Base-by-base conservation (phyloP, 257 asterid genomes). In the Penstemon barbatus region DNA sequence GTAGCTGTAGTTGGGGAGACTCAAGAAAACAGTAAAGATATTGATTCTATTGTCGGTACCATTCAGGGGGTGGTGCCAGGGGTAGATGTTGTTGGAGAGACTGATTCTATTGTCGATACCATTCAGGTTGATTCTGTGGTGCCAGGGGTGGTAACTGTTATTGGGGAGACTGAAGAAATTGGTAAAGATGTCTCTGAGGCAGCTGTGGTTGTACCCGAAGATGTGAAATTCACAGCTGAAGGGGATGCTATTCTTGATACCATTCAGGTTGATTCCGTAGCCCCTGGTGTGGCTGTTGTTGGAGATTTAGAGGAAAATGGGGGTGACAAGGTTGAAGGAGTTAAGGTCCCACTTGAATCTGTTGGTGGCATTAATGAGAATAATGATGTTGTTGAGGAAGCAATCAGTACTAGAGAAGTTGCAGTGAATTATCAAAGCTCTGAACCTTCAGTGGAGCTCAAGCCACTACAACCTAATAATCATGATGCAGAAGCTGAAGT, bases 171-270 rank as follows among this genome's bases (percentile, higher is more conserved):
- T 1, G 73, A 69, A 18, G 79, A 72, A 51, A 66, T 54, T 51
- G 59, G 75, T 52, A 65, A 39, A 50, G 80, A 69, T 64, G 79
- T 11, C 25, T 75, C 40, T 73, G 73, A 11, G 51, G 73, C 54
- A 3, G 75, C 50, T 55, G 33, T 33, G 12, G 59, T 70, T 10
- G 62, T 60, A 57, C 61, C 61, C 7, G 48, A 70, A 58, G 69
- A 68, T 15, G 54, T 12, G 68, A 57, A 55, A 19, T 43, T 79
- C 55, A 80, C 68, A 18, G 54, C 78, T 5, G 78, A 79, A 70
- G 88, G 83, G 44, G 95, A 85, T 68, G 43, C 84, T 19, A 69
- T 84, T 64, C 84, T 80, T 58, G 83, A 81, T 61, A 53, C 86
- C 36, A 75, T 81, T 60, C 63, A 79, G 66, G 84, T 75, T 74